These are phyloP conservation scores for Plenodomus biglobosus DNA, from an alignment of 2,329 filamentous ascomycete genomes.

Conservation along the genomic window DNA sequence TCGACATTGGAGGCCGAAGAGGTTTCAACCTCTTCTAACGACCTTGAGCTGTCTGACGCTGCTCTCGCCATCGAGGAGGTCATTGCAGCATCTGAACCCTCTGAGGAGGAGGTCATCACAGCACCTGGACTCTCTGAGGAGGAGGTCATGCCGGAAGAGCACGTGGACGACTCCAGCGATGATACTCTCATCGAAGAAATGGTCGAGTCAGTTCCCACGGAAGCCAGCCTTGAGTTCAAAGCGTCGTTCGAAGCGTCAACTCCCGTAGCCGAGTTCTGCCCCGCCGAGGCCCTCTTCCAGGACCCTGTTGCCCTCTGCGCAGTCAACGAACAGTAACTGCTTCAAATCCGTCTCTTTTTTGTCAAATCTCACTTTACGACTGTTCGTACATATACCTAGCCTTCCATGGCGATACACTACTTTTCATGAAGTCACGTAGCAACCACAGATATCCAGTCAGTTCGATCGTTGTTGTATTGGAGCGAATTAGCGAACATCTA, in stretches of 20 bases:
- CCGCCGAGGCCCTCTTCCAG: not conserved
- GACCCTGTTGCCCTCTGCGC: not conserved
- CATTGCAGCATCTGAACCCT: not conserved
- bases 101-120: not conserved
- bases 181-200: not conserved
- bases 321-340: not conserved
- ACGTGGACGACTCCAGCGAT: not conserved
- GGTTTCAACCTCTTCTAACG: not conserved
- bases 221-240: not conserved
- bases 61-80: not conserved
- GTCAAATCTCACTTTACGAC: not conserved
- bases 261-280: not conserved
- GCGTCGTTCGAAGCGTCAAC: not conserved
- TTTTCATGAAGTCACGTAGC: not conserved
- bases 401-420: not conserved
- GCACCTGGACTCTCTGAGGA: too few relatives aligned
- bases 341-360: not conserved
- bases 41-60: not conserved
- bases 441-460: not conserved
- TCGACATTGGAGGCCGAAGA: not conserved
- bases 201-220: not conserved
- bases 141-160: not conserved
- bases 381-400: not conserved
- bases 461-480: not conserved
- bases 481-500: not conserved